These are phyloP conservation scores for Cyclotella atomus DNA, from an alignment of 108 stramenopile genomes.

Conservation along the genomic window DNA sequence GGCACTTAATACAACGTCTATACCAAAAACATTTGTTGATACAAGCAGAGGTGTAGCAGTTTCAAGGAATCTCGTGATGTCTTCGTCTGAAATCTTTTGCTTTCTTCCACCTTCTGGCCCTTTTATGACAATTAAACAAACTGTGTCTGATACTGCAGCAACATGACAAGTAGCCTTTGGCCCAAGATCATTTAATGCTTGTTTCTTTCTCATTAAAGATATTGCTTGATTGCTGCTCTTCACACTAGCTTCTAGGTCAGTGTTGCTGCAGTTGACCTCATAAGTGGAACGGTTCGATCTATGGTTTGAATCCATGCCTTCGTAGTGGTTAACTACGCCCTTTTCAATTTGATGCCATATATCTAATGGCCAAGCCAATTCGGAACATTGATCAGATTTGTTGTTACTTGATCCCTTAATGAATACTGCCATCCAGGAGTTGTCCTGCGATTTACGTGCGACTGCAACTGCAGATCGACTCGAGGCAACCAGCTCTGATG, in stretches of 20 bases:
- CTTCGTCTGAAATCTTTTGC: constrained; percentile 12
- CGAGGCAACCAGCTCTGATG: constrained; percentile 14
- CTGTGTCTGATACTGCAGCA: constrained; percentile 11
- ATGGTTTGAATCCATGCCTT: background rate
- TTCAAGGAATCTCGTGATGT: constrained; percentile 17
- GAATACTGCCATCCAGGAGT: constrained; percentile 32
- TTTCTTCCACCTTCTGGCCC: constrained; percentile 12
- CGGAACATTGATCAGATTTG: background rate
- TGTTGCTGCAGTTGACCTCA: background rate
- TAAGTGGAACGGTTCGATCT: too few species aligned
- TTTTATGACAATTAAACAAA: constrained; percentile 25
- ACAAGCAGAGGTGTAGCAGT: background rate
- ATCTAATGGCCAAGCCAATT: constrained; percentile 10
- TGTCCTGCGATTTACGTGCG: constrained; percentile 22
- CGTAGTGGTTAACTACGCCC: background rate
- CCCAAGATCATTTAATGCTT: background rate
- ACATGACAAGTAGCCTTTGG: background rate
- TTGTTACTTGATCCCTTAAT: constrained; percentile 21
- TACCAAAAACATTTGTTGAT: constrained; percentile 21
- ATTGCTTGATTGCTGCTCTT: background rate
- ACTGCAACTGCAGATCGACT: constrained; percentile 23
- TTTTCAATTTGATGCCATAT: constrained; percentile 14
- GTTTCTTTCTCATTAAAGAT: background rate
- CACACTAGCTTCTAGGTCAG: background rate
- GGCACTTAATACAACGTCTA: constrained; percentile 21